Evolutionary conservation across 495 filamentous ascomycete genomes (phyloP), one percentile per base, ranked within the genome.

Genomic region (Platismatia glauca): DNA sequence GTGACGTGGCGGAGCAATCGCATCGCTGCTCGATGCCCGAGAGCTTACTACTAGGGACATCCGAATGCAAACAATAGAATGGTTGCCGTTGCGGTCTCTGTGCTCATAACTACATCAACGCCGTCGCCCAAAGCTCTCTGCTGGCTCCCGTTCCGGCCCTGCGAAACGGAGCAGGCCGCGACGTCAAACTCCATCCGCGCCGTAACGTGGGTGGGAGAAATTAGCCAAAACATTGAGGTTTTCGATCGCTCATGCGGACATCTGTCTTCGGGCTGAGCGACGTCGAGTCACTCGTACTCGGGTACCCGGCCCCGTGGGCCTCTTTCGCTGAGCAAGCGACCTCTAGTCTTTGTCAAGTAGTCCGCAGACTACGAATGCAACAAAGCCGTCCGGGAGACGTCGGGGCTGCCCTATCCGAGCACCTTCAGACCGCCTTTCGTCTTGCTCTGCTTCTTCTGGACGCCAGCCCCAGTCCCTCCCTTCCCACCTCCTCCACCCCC

Each of bases 381-480:
- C 29, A 34, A 53, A 33, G 29, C 29, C 3, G 27, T 9, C 6
- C 15, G 9, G 4, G 15, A 4, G 9, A n/a, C n/a, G n/a, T n/a
- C n/a, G n/a, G n/a, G n/a, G n/a, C n/a, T n/a, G 13, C 6, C 50
- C 84, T 76, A 95, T 64, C 90, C 90, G 44, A 95, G 71, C 61
- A 95, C 76, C 72, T 81, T 89, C 70, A 92, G 68, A 5, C 90
- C 90, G 11, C 86, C 86, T 75, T 89, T 89, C 1, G 87, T 91
- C 78, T 91, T 91, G 56, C 81, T 81, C 1, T 84, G 82, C 60
- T 89, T 86, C 79, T 94, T 95, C 58, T 84, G 81, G 44, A 95
- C 79, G 7, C 89, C 89, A 38, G 81, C 86, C 1, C 84, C 82
- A 48, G 77, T 77, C 13, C 48, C 37, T n/a, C 53, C 58, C 62